Conservation (phyloP, 148 eudicot genomes). For the Chenopodium berlandieri region DNA sequence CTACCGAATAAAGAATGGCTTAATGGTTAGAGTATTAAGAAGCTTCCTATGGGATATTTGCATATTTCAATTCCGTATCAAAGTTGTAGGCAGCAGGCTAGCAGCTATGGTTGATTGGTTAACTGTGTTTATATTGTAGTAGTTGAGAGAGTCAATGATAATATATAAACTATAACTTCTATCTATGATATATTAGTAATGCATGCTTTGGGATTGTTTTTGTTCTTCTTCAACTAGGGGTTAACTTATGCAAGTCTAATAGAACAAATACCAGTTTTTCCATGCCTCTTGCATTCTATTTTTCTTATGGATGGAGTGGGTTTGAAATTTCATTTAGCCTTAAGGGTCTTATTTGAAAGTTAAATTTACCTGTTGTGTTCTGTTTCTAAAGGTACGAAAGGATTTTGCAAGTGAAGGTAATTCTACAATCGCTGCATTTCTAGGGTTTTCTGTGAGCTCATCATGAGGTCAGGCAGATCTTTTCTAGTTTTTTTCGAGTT, state of each 20-base stretch:
- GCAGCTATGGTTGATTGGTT: not conserved
- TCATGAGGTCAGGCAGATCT: conserved; percentile 75
- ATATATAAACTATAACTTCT: too few species aligned
- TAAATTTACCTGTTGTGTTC: not conserved
- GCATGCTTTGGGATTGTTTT: not conserved
- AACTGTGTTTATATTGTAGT: not conserved
- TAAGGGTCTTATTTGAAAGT: not conserved
- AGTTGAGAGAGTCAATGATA: not conserved
- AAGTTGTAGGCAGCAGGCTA: not conserved
- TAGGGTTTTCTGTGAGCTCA: conserved; percentile 46
- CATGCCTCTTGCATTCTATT: not conserved
- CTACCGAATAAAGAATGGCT: not conserved
- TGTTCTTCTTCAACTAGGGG: not conserved
- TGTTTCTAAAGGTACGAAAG: conserved; percentile 58
- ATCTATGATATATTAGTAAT: too few species aligned
- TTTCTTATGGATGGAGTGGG: not conserved
- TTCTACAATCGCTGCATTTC: conserved; percentile 54
- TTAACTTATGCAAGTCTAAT: not conserved
- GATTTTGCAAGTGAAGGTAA: conserved; percentile 68
- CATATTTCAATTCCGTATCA: not conserved
- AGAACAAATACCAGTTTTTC: not conserved
- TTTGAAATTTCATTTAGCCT: not conserved
- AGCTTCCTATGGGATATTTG: too few species aligned
- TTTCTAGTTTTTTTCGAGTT: conserved; percentile 59
- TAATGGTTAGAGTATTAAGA: not conserved